A percentile compares a stretch with the other conserved stretches of the same genome.
Conservation (phyloP, 2,329 filamentous ascomycete species). For the Botrytis porri region DNA sequence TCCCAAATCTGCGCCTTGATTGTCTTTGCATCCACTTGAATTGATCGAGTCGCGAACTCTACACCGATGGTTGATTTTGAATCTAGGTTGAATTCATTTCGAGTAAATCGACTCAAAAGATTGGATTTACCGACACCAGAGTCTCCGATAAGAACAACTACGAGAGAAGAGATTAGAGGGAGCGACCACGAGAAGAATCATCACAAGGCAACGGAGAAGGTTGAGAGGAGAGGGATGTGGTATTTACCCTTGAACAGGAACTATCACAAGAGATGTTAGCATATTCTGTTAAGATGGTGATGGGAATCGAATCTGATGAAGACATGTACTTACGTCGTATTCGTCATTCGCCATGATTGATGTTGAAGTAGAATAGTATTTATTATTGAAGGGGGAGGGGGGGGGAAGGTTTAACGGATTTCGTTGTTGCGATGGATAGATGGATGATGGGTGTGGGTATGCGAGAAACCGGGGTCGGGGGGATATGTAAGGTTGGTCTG, state of each 20-base stretch:
- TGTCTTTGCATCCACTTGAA: constrained; percentile 98
- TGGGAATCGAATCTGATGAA: not conserved
- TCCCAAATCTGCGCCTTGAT: constrained; percentile 99
- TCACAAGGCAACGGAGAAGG: constrained; percentile 28
- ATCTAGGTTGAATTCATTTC: constrained; percentile 99
- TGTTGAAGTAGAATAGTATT: constrained; percentile 32
- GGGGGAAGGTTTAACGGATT: constrained; percentile 13
- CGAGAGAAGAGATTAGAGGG: constrained; percentile 25
- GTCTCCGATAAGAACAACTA: constrained; percentile 98
- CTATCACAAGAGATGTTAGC: constrained; percentile 50
- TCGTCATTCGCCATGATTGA: constrained; percentile 97
- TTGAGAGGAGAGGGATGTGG: constrained; percentile 23
- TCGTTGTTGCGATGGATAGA: constrained; percentile 20
- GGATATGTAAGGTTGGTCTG: not conserved
- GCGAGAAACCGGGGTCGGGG: constrained; percentile 13
- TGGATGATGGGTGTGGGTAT: constrained; percentile 22
- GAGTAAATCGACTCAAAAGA: constrained; percentile 97
- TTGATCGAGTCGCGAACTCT: constrained; percentile 97
- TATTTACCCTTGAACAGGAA: constrained; percentile 95
- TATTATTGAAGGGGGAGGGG: constrained; percentile 22
- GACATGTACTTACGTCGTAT: constrained; percentile 80
- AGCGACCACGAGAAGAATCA: constrained; percentile 37
- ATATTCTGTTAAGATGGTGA: constrained; percentile 19
- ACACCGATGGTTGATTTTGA: constrained; percentile 99
- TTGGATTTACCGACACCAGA: constrained; percentile 99